These are phyloP conservation scores for Carex kokanica DNA, from an alignment of 176 grass and related monocot species.

Conservation along the genomic window DNA sequence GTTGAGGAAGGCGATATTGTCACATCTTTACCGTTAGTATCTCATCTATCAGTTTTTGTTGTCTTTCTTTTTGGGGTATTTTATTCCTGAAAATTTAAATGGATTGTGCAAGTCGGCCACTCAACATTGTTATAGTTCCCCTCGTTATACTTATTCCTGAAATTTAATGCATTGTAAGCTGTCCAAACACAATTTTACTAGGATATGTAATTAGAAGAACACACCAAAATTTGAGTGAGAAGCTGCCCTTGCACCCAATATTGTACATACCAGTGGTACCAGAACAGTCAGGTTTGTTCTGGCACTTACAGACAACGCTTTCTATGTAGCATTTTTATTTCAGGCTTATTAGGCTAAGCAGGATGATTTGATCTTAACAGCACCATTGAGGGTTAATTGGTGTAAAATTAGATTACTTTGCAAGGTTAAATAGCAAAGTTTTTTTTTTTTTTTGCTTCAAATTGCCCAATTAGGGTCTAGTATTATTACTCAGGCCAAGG, in stretches of 20 bases:
- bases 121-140: neutral
- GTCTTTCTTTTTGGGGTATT: neutral
- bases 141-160: neutral
- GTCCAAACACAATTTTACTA: neutral
- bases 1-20: constrained; percentile 91
- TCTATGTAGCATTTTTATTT: neutral
- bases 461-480: neutral
- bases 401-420: neutral
- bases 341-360: neutral
- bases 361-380: neutral
- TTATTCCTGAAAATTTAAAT: neutral
- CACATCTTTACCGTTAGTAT: constrained; percentile 72
- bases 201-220: neutral
- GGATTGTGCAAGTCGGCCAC: neutral
- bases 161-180: neutral
- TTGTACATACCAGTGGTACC: neutral
- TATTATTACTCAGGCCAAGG: neutral
- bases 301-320: neutral
- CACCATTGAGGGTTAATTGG: neutral
- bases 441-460: neutral
- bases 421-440: neutral
- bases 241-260: neutral
- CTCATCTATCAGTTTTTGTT: constrained; percentile 9
- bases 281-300: neutral
- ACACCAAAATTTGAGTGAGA: neutral